These are phyloP conservation scores for Microbotryum lychnidis-dioicae DNA, from an alignment of 1,284 basidiomycete species.

Conservation along the genomic window DNA sequence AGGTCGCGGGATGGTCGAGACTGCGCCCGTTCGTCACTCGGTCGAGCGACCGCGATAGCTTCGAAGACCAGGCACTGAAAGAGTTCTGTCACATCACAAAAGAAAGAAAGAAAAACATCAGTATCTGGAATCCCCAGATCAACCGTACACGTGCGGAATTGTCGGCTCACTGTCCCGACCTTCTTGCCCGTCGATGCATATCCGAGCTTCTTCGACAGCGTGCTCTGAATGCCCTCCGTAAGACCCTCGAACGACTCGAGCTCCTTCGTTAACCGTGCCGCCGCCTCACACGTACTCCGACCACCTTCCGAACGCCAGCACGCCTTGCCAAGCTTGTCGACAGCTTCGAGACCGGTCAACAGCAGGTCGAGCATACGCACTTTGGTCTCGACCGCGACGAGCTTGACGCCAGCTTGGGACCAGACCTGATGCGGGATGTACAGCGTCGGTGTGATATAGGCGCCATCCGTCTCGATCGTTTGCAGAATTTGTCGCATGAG, in stretches of 20 bases:
- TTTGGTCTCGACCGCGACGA: constrained; percentile 71
- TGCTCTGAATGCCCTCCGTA: constrained; percentile 57
- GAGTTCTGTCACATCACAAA: constrained; percentile 28
- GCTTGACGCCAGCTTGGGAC: constrained; percentile 77
- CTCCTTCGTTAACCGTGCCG: constrained; percentile 48
- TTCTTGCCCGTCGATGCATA: constrained; percentile 72
- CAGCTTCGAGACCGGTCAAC: constrained; percentile 62
- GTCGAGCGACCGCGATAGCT: constrained; percentile 72
- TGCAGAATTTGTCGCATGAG: constrained; percentile 70
- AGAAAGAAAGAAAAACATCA: neutral
- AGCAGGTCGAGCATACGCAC: constrained; percentile 72
- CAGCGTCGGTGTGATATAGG: constrained; percentile 75
- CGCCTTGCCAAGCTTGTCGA: constrained; percentile 42
- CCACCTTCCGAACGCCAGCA: neutral
- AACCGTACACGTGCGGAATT: neutral
- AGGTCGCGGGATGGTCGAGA: constrained; percentile 75
- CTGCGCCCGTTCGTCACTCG: constrained; percentile 79
- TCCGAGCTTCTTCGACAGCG: constrained; percentile 72
- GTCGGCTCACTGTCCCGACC: constrained; percentile 52
- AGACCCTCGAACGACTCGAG: constrained; percentile 70
- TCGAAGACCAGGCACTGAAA: constrained; percentile 60
- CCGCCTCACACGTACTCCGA: constrained; percentile 40
- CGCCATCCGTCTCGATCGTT: constrained; percentile 62
- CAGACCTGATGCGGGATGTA: constrained; percentile 85
- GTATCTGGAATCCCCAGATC: neutral